phyloP scores from a whole-genome alignment of 2,329 filamentous ascomycete species.

The Shiraia bambusicola region DNA sequence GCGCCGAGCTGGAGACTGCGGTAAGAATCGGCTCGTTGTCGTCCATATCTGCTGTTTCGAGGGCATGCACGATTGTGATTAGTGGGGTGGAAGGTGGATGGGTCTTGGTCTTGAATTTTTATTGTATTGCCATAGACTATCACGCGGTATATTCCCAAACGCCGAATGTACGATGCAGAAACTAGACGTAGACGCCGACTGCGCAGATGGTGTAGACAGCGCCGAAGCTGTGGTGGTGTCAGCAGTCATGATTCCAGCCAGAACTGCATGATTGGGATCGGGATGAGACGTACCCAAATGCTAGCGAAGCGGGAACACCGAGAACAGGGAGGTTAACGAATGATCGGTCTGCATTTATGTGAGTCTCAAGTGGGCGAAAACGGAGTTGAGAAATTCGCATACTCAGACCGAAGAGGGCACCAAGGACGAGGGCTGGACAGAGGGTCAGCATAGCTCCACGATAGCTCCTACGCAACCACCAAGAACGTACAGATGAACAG shows the following conservation, averaged over 20 bases:
- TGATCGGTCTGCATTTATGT: slow-evolving; percentile 80
- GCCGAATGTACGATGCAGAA: slow-evolving; percentile 28
- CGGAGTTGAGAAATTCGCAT: slow-evolving; percentile 33
- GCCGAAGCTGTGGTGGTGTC: slow-evolving; percentile 68
- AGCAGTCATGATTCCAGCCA: background rate
- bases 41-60: slow-evolving; percentile 26
- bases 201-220: slow-evolving; percentile 99
- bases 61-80: slow-evolving; percentile 1
- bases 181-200: slow-evolving; percentile 94
- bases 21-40: slow-evolving; percentile 61
- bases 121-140: slow-evolving; percentile 46
- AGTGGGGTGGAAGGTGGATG: slow-evolving; percentile 9
- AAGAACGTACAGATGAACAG: slow-evolving; percentile 62
- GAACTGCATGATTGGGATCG: no score
- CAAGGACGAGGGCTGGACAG: slow-evolving; percentile 62
- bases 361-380: slow-evolving; percentile 6
- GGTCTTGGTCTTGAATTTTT: slow-evolving; percentile 29
- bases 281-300: slow-evolving; percentile 72
- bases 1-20: slow-evolving; percentile 75
- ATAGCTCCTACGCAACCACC: slow-evolving; percentile 7
- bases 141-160: slow-evolving; percentile 27
- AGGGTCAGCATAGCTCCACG: slow-evolving; percentile 27
- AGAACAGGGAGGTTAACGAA: slow-evolving; percentile 73
- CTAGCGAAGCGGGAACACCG: slow-evolving; percentile 82
- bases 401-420: slow-evolving; percentile 86